Evolutionary conservation across 202 grass and related monocot species (phyloP).

Genomic region (Panicum hallii): DNA sequence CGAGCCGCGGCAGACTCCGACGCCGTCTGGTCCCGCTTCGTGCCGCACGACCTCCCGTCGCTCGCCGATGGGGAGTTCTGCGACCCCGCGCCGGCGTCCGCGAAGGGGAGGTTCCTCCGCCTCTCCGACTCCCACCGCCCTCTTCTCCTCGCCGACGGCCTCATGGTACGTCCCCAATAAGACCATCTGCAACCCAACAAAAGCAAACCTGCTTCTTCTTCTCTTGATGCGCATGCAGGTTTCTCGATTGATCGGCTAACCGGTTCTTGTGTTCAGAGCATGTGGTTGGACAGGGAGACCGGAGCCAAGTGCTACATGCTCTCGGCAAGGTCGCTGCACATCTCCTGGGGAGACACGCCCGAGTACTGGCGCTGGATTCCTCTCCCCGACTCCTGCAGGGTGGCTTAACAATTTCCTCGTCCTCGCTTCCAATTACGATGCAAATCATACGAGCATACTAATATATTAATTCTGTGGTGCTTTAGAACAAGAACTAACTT

Average conservation of each 20-base stretch:
- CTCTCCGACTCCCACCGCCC: not conserved
- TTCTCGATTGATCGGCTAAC: no score
- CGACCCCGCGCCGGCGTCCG: not conserved
- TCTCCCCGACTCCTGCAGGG: not conserved
- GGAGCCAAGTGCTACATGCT: slow-evolving; percentile 66
- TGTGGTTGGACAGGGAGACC: slow-evolving; percentile 46
- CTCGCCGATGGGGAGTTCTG: not conserved
- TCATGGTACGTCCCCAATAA: not conserved
- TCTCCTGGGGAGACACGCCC: not conserved
- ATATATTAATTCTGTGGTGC: no score
- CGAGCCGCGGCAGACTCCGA: no score
- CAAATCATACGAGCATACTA: no score
- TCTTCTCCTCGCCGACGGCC: not conserved
- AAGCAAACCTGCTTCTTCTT: no score
- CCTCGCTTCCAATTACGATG: no score
- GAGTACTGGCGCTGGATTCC: not conserved
- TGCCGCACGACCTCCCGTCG: no score
- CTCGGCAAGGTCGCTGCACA: slow-evolving; percentile 53
- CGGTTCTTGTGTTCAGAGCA: slow-evolving; percentile 21
- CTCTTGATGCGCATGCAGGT: no score
- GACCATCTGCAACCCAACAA: no score
- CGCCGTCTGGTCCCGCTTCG: no score
- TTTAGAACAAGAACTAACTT: no score
- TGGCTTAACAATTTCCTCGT: no score
- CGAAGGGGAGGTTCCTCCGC: not conserved